Evolutionary conservation across 257 asterid genomes (phyloP).

Genomic region (Jacaranda mimosifolia): DNA sequence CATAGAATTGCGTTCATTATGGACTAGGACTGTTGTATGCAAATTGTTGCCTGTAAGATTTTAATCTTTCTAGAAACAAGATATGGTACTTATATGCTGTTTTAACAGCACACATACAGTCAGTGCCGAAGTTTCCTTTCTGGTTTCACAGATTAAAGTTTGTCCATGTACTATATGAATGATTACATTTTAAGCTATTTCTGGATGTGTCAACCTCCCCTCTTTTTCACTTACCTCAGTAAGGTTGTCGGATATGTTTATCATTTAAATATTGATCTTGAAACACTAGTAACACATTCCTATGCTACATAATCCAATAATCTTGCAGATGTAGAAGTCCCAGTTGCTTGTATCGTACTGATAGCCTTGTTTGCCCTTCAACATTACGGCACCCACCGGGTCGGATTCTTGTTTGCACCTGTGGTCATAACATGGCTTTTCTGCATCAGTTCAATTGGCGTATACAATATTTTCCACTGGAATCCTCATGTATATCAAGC

Average conservation of each 20-base stretch:
- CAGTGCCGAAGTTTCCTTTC: background rate
- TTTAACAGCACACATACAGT: background rate
- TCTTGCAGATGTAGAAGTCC: constrained; percentile 92
- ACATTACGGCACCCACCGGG: constrained; percentile 98
- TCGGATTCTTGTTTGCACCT: constrained; percentile 98
- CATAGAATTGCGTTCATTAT: background rate
- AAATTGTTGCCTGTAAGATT: background rate
- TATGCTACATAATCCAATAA: constrained; percentile 26
- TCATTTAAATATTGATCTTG: background rate
- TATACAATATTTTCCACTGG: constrained; percentile 84
- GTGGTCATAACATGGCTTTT: constrained; percentile 89
- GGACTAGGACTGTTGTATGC: background rate
- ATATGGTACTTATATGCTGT: background rate
- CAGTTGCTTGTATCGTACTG: constrained; percentile 83
- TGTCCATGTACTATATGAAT: constrained; percentile 1
- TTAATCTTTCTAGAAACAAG: background rate
- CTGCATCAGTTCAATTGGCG: constrained; percentile 83
- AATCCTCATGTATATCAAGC: constrained; percentile 86
- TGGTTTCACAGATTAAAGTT: background rate
- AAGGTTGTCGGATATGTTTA: no score
- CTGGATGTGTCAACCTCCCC: background rate
- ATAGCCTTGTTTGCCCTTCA: constrained; percentile 93
- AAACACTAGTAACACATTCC: constrained; percentile 18
- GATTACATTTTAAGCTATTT: background rate
- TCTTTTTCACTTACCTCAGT: background rate